Percentiles rank a stretch among this genome's conserved stretches.
Conservation (phyloP, 2,329 filamentous ascomycete genomes). For the Pseudodiploospora longispora region DNA sequence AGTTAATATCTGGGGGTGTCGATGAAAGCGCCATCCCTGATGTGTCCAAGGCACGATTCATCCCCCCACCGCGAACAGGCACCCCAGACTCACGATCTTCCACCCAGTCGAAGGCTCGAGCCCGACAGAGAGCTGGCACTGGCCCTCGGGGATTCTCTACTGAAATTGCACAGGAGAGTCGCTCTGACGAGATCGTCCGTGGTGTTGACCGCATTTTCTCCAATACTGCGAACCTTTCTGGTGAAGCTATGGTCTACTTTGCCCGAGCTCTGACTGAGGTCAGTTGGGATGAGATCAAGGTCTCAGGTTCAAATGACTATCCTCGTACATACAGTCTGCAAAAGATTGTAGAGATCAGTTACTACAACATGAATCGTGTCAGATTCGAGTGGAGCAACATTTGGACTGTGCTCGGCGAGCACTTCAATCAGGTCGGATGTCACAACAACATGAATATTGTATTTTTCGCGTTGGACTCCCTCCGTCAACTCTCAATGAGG, state of each 20-base stretch:
- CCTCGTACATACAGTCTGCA: constrained; percentile 95
- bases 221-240: constrained; percentile 86
- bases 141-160: constrained; percentile 58
- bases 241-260: constrained; percentile 93
- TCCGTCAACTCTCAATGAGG: constrained; percentile 93
- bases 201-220: constrained; percentile 94
- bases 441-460: constrained; percentile 95
- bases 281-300: constrained; percentile 98
- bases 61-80: constrained; percentile 49
- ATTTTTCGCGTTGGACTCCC: constrained; percentile 91
- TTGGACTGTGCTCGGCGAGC: constrained; percentile 94
- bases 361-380: constrained; percentile 99
- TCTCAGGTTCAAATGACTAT: constrained; percentile 90
- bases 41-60: constrained; percentile 73
- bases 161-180: constrained; percentile 85
- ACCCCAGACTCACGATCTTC: constrained; percentile 56
- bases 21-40: constrained; percentile 90
- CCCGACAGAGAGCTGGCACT: constrained; percentile 45
- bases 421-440: constrained; percentile 97
- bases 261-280: constrained; percentile 88
- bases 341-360: constrained; percentile 97
- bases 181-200: constrained; percentile 87
- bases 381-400: constrained; percentile 98
- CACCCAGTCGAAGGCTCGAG: constrained; percentile 46
- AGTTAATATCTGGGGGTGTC: constrained; percentile 89